Percentiles rank a stretch among this genome's conserved stretches.
phyloP scores from a whole-genome alignment of 495 filamentous ascomycete species.

The Podospora fimiseda region DNA sequence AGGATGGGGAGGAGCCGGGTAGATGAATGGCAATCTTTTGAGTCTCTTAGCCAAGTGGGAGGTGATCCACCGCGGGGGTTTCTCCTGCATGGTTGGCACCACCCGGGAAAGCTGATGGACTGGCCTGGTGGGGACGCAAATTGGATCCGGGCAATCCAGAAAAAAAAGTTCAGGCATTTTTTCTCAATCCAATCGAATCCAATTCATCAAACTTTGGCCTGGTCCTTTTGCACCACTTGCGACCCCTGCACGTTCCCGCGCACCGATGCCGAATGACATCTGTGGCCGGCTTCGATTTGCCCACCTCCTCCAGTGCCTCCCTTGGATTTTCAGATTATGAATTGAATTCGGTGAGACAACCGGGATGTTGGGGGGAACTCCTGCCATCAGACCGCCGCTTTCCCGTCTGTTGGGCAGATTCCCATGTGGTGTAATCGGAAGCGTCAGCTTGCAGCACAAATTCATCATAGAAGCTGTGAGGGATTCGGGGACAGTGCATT shows the following conservation, averaged over 20 bases:
- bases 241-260: neutral
- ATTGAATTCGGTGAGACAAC: neutral
- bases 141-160: constrained; percentile 7
- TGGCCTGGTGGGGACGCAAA: constrained; percentile 6
- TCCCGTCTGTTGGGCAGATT: neutral
- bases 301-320: neutral
- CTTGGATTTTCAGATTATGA: neutral
- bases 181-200: neutral
- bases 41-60: constrained; percentile 17
- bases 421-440: neutral
- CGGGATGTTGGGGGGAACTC: constrained; percentile 19
- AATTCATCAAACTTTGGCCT: neutral
- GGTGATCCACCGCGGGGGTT: constrained; percentile 7
- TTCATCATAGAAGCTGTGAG: too few relatives aligned
- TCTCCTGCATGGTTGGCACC: neutral
- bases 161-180: neutral
- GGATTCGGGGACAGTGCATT: too few relatives aligned
- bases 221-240: neutral
- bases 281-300: too few relatives aligned
- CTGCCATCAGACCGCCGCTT: constrained; percentile 5
- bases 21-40: constrained; percentile 24
- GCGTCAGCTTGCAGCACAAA: constrained; percentile 25
- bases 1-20: neutral
- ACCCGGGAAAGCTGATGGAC: neutral
- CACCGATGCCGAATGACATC: neutral